phyloP scores from a whole-genome alignment of 1,139 yeast genomes.

The Protomyces inouyei region DNA sequence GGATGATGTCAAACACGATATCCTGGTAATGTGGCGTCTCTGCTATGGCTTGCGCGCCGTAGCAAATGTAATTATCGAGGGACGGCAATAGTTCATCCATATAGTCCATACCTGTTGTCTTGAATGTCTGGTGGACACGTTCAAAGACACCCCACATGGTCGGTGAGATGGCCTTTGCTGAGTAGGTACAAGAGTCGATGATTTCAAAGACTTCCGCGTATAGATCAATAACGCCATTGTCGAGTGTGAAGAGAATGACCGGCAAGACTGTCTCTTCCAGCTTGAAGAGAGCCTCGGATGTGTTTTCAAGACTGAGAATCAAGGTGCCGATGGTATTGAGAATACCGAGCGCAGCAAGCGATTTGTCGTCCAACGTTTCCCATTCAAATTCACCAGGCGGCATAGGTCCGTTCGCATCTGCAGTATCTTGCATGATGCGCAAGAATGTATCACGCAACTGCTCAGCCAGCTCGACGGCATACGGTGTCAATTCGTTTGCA shows the following conservation, averaged over 20 bases:
- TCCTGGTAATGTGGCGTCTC: conserved; percentile 40
- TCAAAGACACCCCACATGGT: conserved; percentile 71
- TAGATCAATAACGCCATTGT: conserved; percentile 41
- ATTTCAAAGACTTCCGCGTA: conserved; percentile 77
- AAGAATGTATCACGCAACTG: conserved; percentile 76
- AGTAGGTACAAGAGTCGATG: conserved; percentile 77
- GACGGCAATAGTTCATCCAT: conserved; percentile 74
- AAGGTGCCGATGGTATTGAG: conserved; percentile 83
- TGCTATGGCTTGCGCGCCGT: conserved; percentile 55
- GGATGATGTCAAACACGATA: conserved; percentile 42
- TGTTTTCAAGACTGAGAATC: conserved; percentile 78
- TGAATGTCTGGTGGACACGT: conserved; percentile 51
- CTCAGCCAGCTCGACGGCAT: conserved; percentile 79
- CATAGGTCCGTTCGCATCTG: conserved; percentile 43
- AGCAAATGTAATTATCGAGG: conserved; percentile 69
- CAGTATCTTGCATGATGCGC: conserved; percentile 64
- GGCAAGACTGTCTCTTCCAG: conserved; percentile 74
- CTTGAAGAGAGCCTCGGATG: conserved; percentile 58
- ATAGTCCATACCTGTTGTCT: conserved; percentile 53
- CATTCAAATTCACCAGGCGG: conserved; percentile 43
- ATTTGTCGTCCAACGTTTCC: conserved; percentile 60
- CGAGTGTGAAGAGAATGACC: conserved; percentile 61
- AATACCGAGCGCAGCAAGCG: conserved; percentile 82
- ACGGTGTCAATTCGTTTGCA: conserved; percentile 85
- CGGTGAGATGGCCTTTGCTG: conserved; percentile 65